phyloP scores from a whole-genome alignment of 2,329 filamentous ascomycete genomes.

The Aureobasidium namibiae region DNA sequence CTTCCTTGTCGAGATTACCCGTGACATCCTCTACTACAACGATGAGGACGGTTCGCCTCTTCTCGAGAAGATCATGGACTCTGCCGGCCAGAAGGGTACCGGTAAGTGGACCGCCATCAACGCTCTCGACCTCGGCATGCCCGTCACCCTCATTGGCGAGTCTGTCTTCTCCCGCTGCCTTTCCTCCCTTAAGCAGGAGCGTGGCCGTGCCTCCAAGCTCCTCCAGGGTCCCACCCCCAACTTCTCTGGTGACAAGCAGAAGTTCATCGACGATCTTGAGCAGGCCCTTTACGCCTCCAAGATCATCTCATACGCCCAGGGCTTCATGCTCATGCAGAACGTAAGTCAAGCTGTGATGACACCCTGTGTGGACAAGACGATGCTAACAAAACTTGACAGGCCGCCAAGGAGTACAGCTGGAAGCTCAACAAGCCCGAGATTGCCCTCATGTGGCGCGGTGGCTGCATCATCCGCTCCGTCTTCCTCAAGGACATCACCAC shows the following conservation, averaged over 20 bases:
- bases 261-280: conserved; percentile 95
- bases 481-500: conserved; percentile 99
- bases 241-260: conserved; percentile 83
- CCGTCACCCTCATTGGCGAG: conserved; percentile 95
- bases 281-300: conserved; percentile 98
- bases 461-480: conserved; percentile 98
- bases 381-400: conserved; percentile 45
- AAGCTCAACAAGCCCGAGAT: conserved; percentile 99
- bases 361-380: conserved; percentile 6
- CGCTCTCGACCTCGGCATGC: conserved; percentile 95
- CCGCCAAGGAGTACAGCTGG: conserved; percentile 92
- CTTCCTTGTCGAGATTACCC: conserved; percentile 98
- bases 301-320: conserved; percentile 99
- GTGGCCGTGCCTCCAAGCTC: conserved; percentile 68
- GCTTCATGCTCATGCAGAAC: conserved; percentile 99
- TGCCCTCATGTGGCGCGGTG: conserved; percentile 99
- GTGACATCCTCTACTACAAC: conserved; percentile 97
- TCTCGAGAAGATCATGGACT: conserved; percentile 98
- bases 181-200: conserved; percentile 90
- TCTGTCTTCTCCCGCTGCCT: conserved; percentile 92
- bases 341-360: conserved; percentile 42
- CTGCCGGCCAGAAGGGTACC: conserved; percentile 98
- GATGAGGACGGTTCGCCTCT: conserved; percentile 86
- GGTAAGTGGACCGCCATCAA: conserved; percentile 99
- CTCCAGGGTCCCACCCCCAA: conserved; percentile 69